These are phyloP conservation scores for Fusarium proliferatum DNA, from an alignment of 2,329 filamentous ascomycete genomes.

Conservation along the genomic window DNA sequence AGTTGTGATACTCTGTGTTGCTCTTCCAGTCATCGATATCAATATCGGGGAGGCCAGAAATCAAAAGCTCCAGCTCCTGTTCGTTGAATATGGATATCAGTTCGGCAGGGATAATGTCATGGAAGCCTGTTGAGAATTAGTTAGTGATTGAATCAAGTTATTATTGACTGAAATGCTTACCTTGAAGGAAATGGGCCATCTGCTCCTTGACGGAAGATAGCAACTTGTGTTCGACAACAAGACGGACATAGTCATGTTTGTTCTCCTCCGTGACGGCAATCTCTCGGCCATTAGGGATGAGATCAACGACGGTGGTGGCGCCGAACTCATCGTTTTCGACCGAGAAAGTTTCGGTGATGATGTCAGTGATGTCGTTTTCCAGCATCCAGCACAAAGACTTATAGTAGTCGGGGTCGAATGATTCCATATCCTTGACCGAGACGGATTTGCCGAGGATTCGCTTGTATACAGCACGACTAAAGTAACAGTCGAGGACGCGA, in stretches of 20 bases:
- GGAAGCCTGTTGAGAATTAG: constrained; percentile 74
- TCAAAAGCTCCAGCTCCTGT: constrained; percentile 94
- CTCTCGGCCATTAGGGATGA: constrained; percentile 88
- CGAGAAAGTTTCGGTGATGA: constrained; percentile 96
- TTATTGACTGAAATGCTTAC: constrained; percentile 54
- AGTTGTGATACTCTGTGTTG: constrained; percentile 99
- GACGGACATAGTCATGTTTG: constrained; percentile 96
- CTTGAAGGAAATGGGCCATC: constrained; percentile 90
- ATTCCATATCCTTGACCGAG: constrained; percentile 99
- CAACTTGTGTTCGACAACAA: constrained; percentile 94
- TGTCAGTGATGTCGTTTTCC: constrained; percentile 97
- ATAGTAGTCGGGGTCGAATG: constrained; percentile 97
- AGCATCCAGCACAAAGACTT: constrained; percentile 99
- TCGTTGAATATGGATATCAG: constrained; percentile 98
- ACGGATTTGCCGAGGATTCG: constrained; percentile 94
- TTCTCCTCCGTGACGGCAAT: constrained; percentile 97
- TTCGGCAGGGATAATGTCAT: constrained; percentile 96
- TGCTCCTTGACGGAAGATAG: constrained; percentile 93
- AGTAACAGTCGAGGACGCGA: constrained; percentile 96
- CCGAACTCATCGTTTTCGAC: constrained; percentile 95
- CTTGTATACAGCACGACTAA: constrained; percentile 98
- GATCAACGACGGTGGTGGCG: constrained; percentile 85
- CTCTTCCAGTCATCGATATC: constrained; percentile 99
- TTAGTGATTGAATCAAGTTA: background rate
- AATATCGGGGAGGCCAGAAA: constrained; percentile 96